phyloP scores from a whole-genome alignment of 768 basidiomycete genomes.

The Terana coerulea region DNA sequence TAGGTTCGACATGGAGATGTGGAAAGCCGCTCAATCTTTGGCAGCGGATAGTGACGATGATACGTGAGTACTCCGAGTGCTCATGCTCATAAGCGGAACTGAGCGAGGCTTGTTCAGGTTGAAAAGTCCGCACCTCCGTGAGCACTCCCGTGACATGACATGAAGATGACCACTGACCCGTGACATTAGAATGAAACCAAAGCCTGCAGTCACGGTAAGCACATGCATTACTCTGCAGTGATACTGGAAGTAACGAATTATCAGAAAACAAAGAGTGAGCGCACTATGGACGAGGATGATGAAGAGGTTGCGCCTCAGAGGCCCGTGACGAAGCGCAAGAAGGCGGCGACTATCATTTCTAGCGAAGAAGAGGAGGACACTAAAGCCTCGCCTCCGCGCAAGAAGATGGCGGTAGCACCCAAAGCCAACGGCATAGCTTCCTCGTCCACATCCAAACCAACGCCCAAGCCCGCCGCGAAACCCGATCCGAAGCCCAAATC shows the following conservation, averaged over 20 bases:
- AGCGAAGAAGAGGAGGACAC: slow-evolving; percentile 26
- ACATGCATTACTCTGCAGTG: no score
- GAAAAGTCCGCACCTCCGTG: neutral
- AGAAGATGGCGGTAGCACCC: slow-evolving; percentile 31
- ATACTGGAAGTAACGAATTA: no score
- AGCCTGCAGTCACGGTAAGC: neutral
- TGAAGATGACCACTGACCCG: neutral
- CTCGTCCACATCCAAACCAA: slow-evolving; percentile 23
- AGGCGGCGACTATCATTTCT: slow-evolving; percentile 19
- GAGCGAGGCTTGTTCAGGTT: no score
- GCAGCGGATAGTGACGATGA: slow-evolving; percentile 20
- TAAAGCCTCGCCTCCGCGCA: slow-evolving; percentile 34
- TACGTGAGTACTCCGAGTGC: slow-evolving; percentile 5
- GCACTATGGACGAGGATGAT: slow-evolving; percentile 22
- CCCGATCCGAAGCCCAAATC: no score
- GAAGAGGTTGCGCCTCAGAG: slow-evolving; percentile 9
- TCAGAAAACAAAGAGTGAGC: slow-evolving; percentile 21
- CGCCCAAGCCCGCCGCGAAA: slow-evolving; percentile 5
- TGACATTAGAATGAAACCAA: neutral
- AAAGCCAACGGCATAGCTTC: slow-evolving; percentile 14
- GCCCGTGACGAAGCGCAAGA: slow-evolving; percentile 24
- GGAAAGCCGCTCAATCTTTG: neutral
- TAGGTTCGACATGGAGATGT: neutral
- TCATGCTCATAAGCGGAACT: no score
- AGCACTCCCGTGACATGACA: neutral